Percentiles rank a stretch among this genome's conserved stretches.
Evolutionary conservation across 2,329 filamentous ascomycete species (phyloP).

Genomic region (Rugonectria rugulosa): DNA sequence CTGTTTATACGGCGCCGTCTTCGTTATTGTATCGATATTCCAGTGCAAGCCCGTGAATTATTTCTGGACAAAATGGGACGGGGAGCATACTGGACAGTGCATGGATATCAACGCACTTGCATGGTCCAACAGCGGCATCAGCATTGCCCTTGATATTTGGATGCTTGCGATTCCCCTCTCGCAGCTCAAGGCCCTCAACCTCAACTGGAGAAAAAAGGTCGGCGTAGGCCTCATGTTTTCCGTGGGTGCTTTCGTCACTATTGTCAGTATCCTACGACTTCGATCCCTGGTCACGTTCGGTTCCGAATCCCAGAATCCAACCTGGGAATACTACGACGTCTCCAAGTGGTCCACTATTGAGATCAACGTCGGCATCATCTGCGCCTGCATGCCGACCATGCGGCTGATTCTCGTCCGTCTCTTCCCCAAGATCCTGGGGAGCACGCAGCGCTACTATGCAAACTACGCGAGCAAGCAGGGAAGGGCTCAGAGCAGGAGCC

Average conservation of each 20-base stretch:
- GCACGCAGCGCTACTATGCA: conserved; percentile 41
- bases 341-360: conserved; percentile 49
- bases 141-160: conserved; percentile 61
- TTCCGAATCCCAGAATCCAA: conserved; percentile 39
- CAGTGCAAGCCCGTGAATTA: conserved; percentile 59
- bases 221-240: conserved; percentile 59
- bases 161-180: conserved; percentile 60
- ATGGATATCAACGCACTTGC: conserved; percentile 56
- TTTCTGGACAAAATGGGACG: conserved; percentile 63
- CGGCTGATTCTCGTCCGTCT: conserved; percentile 46
- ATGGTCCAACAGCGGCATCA: conserved; percentile 61
- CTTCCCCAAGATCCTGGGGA: conserved; percentile 47
- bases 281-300: conserved; percentile 43
- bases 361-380: conserved; percentile 49
- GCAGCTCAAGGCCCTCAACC: conserved; percentile 50
- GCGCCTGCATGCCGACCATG: conserved; percentile 48
- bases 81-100: conserved; percentile 55
- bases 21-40: conserved; percentile 53
- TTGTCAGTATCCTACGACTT: conserved; percentile 49
- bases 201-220: conserved; percentile 58
- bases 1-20: conserved; percentile 49
- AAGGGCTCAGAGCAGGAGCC: conserved; percentile 18
- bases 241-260: conserved; percentile 54
- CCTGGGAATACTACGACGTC: conserved; percentile 45
- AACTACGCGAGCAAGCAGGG: conserved; percentile 30